Conservation (phyloP, 2,329 filamentous ascomycete genomes). For the Pseudogymnoascus sp. region DNA sequence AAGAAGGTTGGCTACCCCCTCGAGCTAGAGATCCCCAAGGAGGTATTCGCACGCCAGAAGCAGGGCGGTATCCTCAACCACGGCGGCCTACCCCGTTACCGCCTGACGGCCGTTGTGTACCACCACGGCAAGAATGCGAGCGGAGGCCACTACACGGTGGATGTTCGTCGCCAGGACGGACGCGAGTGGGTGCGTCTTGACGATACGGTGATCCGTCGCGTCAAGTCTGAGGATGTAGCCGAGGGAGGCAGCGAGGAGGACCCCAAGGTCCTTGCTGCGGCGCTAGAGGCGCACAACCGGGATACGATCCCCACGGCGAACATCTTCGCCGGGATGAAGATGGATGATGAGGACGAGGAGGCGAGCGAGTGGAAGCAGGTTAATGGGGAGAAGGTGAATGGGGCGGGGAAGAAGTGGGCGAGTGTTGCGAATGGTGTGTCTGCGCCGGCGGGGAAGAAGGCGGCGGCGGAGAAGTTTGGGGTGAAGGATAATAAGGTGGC, state of each 20-base stretch:
- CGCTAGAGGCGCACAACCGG: conserved; percentile 59
- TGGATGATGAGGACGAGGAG: conserved; percentile 56
- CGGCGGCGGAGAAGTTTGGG: conserved; percentile 49
- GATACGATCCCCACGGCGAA: conserved; percentile 49
- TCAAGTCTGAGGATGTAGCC: conserved; percentile 82
- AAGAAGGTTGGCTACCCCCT: conserved; percentile 95
- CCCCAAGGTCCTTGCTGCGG: conserved; percentile 56
- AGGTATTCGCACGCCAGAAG: conserved; percentile 73
- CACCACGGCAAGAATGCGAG: conserved; percentile 96
- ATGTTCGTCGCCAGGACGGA: conserved; percentile 89
- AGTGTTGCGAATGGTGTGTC: conserved; percentile 57
- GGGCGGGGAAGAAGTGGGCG: conserved; percentile 61
- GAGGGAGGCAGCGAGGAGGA: conserved; percentile 77
- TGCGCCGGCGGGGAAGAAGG: conserved; percentile 39
- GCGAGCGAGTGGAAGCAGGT: conserved; percentile 82
- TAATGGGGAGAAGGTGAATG: conserved; percentile 45
- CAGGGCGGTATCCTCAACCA: conserved; percentile 57
- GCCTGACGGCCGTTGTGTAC: conserved; percentile 83
- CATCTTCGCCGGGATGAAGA: conserved; percentile 61
- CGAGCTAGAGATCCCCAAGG: conserved; percentile 85
- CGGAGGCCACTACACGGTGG: conserved; percentile 96
- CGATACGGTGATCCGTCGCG: conserved; percentile 79
- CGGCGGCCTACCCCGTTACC: conserved; percentile 71
- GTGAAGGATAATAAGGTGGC: conserved; percentile 93
- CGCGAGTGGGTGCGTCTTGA: conserved; percentile 93